Evolutionary conservation across 352 stramenopile species (phyloP).

Genomic region (Globisporangium mamillatum): DNA sequence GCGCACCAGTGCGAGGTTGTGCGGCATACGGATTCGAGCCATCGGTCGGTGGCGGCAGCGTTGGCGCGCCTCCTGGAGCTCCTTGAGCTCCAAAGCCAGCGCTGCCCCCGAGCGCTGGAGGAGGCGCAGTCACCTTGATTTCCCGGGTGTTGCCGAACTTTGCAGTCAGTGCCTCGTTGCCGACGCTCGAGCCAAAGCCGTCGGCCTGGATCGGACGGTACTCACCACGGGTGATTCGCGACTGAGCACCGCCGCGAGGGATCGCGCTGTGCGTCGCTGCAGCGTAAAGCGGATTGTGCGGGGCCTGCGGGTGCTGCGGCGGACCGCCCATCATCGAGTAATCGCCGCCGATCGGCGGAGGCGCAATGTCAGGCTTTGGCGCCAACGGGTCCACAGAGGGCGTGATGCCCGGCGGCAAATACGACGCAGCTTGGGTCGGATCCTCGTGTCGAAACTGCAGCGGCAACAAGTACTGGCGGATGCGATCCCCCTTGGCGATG

Average conservation of each 20-base stretch:
- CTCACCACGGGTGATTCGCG: conserved; percentile 61
- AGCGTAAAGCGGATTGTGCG: conserved; percentile 70
- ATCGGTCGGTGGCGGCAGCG: conserved; percentile 19
- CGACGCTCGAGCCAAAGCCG: conserved; percentile 87
- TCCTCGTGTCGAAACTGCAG: conserved; percentile 89
- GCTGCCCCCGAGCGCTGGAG: conserved; percentile 31
- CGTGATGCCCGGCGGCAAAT: conserved; percentile 73
- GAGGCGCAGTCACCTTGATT: conserved; percentile 74
- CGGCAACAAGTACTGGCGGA: conserved; percentile 82
- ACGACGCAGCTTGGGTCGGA: conserved; percentile 48
- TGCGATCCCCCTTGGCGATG: conserved; percentile 78
- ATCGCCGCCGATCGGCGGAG: conserved; percentile 57
- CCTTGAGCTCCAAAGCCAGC: conserved; percentile 2
- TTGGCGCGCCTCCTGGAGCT: conserved; percentile 8
- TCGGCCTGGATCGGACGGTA: conserved; percentile 86
- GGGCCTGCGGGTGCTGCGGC: conserved; percentile 18
- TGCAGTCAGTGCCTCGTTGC: conserved; percentile 84
- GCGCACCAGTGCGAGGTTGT: conserved; percentile 22
- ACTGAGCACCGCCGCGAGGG: conserved; percentile 41
- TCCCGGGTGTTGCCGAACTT: conserved; percentile 88
- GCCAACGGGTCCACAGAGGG: conserved; percentile 66
- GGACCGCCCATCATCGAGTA: conserved; percentile 28
- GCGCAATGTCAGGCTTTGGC: conserved; percentile 58
- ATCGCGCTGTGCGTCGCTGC: conserved; percentile 82
- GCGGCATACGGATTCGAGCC: conserved; percentile 63